Percentiles rank a stretch among this genome's conserved stretches.
Evolutionary conservation across 2,329 filamentous ascomycete genomes (phyloP).

Genomic region (Fusarium tjaetaba): DNA sequence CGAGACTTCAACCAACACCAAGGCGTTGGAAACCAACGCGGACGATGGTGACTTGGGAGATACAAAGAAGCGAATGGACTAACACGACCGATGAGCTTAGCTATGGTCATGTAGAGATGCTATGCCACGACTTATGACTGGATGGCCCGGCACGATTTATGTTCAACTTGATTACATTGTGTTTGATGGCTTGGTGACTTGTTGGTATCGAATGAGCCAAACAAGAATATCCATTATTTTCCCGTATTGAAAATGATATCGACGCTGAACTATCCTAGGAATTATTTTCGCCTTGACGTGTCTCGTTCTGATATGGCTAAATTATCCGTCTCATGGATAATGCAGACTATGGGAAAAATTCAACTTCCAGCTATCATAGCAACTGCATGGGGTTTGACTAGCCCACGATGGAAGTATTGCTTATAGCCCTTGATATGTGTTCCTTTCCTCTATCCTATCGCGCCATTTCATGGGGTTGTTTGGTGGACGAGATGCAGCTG

Average conservation of each 20-base stretch:
- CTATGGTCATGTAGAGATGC: background rate
- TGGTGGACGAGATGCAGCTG: background rate
- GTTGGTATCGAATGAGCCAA: background rate
- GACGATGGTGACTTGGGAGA: constrained; percentile 46
- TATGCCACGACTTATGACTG: constrained; percentile 6
- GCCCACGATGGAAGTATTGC: background rate
- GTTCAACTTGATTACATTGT: background rate
- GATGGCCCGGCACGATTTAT: constrained; percentile 22
- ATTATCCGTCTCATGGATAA: background rate
- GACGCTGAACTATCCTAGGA: background rate
- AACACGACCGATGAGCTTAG: constrained; percentile 1
- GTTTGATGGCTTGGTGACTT: background rate
- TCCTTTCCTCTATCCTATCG: background rate
- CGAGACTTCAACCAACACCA: constrained; percentile 21
- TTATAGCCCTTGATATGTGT: background rate
- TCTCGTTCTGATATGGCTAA: background rate
- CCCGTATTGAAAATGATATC: background rate
- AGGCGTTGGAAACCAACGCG: constrained; percentile 30
- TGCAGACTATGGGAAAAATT: background rate
- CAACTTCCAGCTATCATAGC: background rate
- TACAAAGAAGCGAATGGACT: constrained; percentile 49
- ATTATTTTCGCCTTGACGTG: background rate
- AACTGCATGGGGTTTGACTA: background rate
- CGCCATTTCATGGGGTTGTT: background rate
- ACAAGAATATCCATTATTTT: background rate